These are phyloP conservation scores for Flaveria linearis DNA, from an alignment of 129 eudicot species.

Conservation along the genomic window DNA sequence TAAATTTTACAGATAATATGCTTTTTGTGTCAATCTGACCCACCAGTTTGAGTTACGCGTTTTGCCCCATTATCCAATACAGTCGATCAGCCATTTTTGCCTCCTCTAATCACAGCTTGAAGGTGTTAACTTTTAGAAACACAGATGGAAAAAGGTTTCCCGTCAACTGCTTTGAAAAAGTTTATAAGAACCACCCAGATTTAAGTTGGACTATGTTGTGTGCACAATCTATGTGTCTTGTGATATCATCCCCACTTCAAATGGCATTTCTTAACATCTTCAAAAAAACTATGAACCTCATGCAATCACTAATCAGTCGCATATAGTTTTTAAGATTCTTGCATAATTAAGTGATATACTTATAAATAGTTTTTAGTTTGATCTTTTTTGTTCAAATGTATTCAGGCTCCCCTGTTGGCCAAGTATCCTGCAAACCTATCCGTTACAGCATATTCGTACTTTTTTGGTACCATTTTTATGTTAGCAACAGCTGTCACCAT, in stretches of 20 bases:
- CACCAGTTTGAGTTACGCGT: neutral
- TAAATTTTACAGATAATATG: neutral
- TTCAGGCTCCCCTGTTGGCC: constrained; percentile 89
- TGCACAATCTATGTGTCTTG: neutral
- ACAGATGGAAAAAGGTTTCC: neutral
- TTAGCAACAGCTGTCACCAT: constrained; percentile 57
- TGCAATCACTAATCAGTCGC: constrained; percentile 1
- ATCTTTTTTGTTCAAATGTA: constrained; percentile 2
- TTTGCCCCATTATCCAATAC: neutral
- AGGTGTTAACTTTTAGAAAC: neutral
- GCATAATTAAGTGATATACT: neutral
- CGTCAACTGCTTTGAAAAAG: neutral
- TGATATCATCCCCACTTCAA: neutral
- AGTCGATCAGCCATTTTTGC: neutral
- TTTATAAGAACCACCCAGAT: neutral
- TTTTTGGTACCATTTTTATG: constrained; percentile 83
- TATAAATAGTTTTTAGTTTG: neutral
- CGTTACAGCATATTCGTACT: constrained; percentile 91
- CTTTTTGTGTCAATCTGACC: constrained; percentile 2
- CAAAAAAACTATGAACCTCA: neutral
- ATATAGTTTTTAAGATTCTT: constrained; percentile 4
- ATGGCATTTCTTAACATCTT: neutral
- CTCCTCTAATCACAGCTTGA: neutral
- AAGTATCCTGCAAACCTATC: constrained; percentile 96
- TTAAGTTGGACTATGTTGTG: neutral